phyloP scores from a whole-genome alignment of 2,329 filamentous ascomycete genomes.

The Acrodontium crateriforme region DNA sequence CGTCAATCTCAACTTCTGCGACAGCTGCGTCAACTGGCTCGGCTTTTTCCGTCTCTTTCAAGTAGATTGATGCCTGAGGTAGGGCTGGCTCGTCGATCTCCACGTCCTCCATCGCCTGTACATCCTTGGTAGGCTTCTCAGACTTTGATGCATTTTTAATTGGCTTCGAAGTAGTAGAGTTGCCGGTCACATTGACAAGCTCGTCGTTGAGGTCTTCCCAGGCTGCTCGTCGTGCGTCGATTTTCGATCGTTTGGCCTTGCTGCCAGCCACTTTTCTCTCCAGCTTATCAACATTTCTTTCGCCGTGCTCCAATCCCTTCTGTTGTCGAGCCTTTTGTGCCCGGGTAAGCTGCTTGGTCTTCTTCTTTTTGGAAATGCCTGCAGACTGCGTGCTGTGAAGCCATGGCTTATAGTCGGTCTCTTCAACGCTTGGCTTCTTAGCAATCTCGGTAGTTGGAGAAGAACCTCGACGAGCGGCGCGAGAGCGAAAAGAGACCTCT shows the following conservation, averaged over 20 bases:
- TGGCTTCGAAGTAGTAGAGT: too few species aligned
- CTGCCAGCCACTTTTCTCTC: slow-evolving; percentile 44
- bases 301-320: slow-evolving; percentile 42
- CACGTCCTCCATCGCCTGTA: slow-evolving; percentile 2
- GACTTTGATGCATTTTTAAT: slow-evolving; percentile 1
- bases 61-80: too few species aligned
- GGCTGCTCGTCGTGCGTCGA: slow-evolving; percentile 19
- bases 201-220: slow-evolving; percentile 23
- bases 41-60: too few species aligned
- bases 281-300: slow-evolving; percentile 39
- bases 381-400: slow-evolving; percentile 55
- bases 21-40: too few species aligned
- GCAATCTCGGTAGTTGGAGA: slow-evolving; percentile 36
- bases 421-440: slow-evolving; percentile 33
- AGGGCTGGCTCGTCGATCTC: too few species aligned
- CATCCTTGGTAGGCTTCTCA: slow-evolving; percentile 1
- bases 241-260: slow-evolving; percentile 31
- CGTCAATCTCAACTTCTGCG: too few species aligned
- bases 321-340: slow-evolving; percentile 41
- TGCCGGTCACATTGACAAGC: slow-evolving; percentile 4
- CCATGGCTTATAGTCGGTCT: slow-evolving; percentile 44
- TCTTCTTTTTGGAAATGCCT: slow-evolving; percentile 55
- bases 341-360: slow-evolving; percentile 39
- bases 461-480: slow-evolving; percentile 58
- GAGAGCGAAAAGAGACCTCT: slow-evolving; percentile 57